Conservation (phyloP, 2,329 filamentous ascomycete species). For the Plectosphaerella sp. region DNA sequence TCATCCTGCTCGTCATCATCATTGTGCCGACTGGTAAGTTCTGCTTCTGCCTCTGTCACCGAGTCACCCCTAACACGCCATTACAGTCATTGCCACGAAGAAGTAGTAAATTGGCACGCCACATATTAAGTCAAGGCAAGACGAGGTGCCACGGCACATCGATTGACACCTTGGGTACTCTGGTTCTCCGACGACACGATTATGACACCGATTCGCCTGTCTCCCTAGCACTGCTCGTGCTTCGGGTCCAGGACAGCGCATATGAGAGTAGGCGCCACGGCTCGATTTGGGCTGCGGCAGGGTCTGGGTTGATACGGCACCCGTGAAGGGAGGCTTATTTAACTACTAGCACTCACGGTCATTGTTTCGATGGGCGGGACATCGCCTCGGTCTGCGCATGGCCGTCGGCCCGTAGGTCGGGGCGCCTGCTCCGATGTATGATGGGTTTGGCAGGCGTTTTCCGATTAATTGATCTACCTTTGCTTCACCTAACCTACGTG, state of each 20-base stretch:
- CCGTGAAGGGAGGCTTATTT: background rate
- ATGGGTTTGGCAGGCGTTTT: slow-evolving; percentile 39
- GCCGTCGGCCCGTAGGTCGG: too few relatives aligned
- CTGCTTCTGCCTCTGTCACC: slow-evolving; percentile 6
- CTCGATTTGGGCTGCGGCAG: background rate
- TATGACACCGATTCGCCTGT: slow-evolving; percentile 7
- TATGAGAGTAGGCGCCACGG: too few relatives aligned
- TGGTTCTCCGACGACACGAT: slow-evolving; percentile 13
- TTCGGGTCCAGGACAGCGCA: too few relatives aligned
- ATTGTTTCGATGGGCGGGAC: slow-evolving; percentile 21
- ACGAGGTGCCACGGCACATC: slow-evolving; percentile 10
- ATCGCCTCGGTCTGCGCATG: background rate
- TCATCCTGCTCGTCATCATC: slow-evolving; percentile 88
- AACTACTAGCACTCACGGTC: slow-evolving; percentile 14
- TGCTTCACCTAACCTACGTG: background rate
- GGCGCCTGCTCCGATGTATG: slow-evolving; percentile 32
- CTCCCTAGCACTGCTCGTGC: too few relatives aligned
- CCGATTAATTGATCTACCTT: slow-evolving; percentile 36
- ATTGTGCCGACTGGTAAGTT: slow-evolving; percentile 84
- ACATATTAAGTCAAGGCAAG: background rate
- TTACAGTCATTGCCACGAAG: slow-evolving; percentile 36
- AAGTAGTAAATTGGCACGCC: slow-evolving; percentile 20
- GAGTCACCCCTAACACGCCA: background rate
- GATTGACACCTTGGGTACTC: slow-evolving; percentile 14
- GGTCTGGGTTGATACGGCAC: background rate